Conservation (phyloP, 805 yeast species). For the Ogataea methylovora region DNA sequence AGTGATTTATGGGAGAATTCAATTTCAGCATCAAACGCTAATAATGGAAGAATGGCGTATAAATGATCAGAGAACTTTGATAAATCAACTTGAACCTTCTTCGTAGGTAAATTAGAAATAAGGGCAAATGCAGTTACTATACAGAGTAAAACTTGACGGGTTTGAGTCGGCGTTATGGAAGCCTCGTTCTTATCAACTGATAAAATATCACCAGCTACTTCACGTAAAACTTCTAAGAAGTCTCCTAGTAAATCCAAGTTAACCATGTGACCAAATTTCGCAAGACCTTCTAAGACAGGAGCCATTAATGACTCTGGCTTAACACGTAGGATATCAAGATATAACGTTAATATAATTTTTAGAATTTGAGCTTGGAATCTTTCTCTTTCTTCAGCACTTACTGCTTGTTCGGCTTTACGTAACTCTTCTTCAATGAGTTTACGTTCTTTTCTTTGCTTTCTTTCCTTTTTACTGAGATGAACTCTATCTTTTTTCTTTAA, state of each 20-base stretch:
- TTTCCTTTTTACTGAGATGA: constrained; percentile 84
- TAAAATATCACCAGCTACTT: constrained; percentile 50
- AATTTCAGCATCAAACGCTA: constrained; percentile 73
- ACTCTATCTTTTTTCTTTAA: constrained; percentile 81
- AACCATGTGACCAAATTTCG: constrained; percentile 86
- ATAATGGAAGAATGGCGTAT: constrained; percentile 58
- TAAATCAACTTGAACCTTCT: constrained; percentile 72
- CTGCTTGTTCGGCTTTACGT: constrained; percentile 78
- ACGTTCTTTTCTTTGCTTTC: constrained; percentile 80
- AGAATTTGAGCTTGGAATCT: constrained; percentile 77
- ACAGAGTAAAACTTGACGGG: constrained; percentile 73
- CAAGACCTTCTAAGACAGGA: constrained; percentile 83
- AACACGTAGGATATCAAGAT: constrained; percentile 67
- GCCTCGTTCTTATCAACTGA: constrained; percentile 37
- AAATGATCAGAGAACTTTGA: constrained; percentile 72
- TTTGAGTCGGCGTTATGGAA: constrained; percentile 34
- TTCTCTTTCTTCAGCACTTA: constrained; percentile 84
- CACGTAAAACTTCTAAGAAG: constrained; percentile 81
- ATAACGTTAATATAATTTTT: constrained; percentile 62
- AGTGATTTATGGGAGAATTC: constrained; percentile 80
- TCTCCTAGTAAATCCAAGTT: constrained; percentile 92
- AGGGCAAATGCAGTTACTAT: constrained; percentile 87
- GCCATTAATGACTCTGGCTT: constrained; percentile 66
- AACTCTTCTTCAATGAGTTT: constrained; percentile 85
- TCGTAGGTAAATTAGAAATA: constrained; percentile 64